These are phyloP conservation scores for Fragaria nilgerrensis DNA, from an alignment of 306 rosid species.

Conservation along the genomic window DNA sequence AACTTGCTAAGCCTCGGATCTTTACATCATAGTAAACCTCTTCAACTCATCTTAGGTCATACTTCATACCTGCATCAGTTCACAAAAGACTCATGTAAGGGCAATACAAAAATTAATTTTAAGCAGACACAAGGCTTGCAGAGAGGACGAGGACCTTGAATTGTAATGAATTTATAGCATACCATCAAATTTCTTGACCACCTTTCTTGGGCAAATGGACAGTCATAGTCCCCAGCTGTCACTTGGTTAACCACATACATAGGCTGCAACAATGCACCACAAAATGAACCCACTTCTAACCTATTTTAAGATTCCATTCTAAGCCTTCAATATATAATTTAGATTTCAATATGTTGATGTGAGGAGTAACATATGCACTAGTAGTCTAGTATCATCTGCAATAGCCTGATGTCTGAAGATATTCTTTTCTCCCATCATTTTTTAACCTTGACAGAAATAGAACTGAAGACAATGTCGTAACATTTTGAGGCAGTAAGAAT, in stretches of 20 bases:
- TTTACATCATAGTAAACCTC: slow-evolving; percentile 93
- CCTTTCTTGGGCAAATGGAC: slow-evolving; percentile 67
- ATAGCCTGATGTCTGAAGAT: neutral
- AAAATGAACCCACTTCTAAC: neutral
- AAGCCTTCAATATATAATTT: neutral
- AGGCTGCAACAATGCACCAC: slow-evolving; percentile 82
- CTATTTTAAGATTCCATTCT: neutral
- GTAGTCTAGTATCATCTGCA: no score
- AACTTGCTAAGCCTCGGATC: slow-evolving; percentile 66
- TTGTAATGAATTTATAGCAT: slow-evolving; percentile 9
- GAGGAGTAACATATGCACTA: neutral
- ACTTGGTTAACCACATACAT: slow-evolving; percentile 97
- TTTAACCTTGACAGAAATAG: neutral
- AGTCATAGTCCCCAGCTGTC: slow-evolving; percentile 83
- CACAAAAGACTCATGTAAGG: slow-evolving; percentile 13
- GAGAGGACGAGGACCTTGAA: neutral
- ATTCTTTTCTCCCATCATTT: neutral
- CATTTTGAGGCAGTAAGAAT: neutral
- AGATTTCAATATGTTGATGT: neutral
- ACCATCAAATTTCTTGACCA: slow-evolving; percentile 91
- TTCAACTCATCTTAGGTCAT: slow-evolving; percentile 83
- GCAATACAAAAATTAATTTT: neutral
- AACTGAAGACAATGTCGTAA: neutral
- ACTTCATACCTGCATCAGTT: slow-evolving; percentile 75
- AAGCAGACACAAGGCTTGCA: neutral